These are phyloP conservation scores for Neobulgaria alba DNA, from an alignment of 2,329 filamentous ascomycete species.

Conservation along the genomic window DNA sequence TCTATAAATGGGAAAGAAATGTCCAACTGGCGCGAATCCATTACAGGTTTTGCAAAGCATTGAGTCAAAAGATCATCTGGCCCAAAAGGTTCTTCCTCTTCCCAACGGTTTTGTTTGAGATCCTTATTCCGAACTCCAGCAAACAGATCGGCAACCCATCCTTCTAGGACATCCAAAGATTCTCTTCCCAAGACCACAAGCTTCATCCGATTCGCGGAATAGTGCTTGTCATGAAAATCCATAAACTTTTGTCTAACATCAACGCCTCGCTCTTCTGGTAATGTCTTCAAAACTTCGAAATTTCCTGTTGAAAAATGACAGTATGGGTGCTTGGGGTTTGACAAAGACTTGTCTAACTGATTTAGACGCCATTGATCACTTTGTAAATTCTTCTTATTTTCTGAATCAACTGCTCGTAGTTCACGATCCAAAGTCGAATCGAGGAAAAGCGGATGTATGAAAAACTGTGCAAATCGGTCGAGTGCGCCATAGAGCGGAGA, in stretches of 20 bases:
- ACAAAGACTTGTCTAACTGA: constrained; percentile 62
- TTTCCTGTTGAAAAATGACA: constrained; percentile 69
- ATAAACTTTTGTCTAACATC: constrained; percentile 67
- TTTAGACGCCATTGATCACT: constrained; percentile 64
- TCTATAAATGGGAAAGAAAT: constrained; percentile 62
- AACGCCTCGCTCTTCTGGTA: constrained; percentile 56
- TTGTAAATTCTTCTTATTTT: constrained; percentile 75
- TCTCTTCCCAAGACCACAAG: constrained; percentile 61
- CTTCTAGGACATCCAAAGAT: constrained; percentile 56
- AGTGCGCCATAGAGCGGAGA: constrained; percentile 64
- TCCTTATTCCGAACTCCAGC: constrained; percentile 60
- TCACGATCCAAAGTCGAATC: constrained; percentile 64
- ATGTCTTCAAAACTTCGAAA: constrained; percentile 59
- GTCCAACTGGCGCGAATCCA: constrained; percentile 58
- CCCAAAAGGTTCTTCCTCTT: constrained; percentile 50
- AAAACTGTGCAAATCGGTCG: constrained; percentile 69
- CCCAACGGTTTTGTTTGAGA: constrained; percentile 56
- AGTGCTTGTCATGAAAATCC: constrained; percentile 62
- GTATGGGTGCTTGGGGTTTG: constrained; percentile 62
- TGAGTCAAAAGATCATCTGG: constrained; percentile 53
- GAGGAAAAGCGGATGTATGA: constrained; percentile 62
- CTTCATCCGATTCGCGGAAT: constrained; percentile 70
- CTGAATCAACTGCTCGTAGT: constrained; percentile 64
- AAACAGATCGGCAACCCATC: constrained; percentile 62
- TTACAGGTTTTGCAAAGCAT: constrained; percentile 64